These are phyloP conservation scores for Boletus rufocinnamomeus DNA, from an alignment of 768 basidiomycete species.

Conservation along the genomic window DNA sequence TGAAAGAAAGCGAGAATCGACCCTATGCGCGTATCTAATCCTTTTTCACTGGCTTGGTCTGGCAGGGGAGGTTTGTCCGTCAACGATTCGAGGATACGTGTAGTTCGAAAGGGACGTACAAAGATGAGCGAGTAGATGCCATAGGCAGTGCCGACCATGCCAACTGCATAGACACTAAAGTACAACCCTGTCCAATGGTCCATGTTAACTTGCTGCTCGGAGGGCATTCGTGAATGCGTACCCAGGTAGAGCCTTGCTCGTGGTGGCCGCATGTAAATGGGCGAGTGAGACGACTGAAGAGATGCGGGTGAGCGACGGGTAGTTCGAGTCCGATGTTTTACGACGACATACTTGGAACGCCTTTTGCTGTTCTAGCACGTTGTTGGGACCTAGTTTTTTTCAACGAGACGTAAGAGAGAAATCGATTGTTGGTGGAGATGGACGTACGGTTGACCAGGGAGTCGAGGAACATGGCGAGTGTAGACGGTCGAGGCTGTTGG, in stretches of 20 bases:
- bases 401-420: not conserved
- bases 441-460: slow-evolving; percentile 66
- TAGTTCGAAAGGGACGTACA: slow-evolving; percentile 34
- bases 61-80: not conserved
- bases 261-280: slow-evolving; percentile 61
- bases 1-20: slow-evolving; percentile 7
- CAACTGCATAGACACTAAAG: slow-evolving; percentile 52
- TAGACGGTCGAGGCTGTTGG: not conserved
- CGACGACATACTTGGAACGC: slow-evolving; percentile 55
- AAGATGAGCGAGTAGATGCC: slow-evolving; percentile 49
- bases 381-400: slow-evolving; percentile 54
- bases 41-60: slow-evolving; percentile 36
- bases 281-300: slow-evolving; percentile 42
- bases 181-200: slow-evolving; percentile 51
- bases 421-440: not conserved
- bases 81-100: not conserved
- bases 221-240: slow-evolving; percentile 30
- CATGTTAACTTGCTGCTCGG: not conserved
- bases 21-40: slow-evolving; percentile 25
- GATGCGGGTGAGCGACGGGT: slow-evolving; percentile 9
- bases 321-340: not conserved
- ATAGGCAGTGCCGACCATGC: slow-evolving; percentile 54
- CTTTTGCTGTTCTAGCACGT: slow-evolving; percentile 65
- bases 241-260: slow-evolving; percentile 66
- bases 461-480: slow-evolving; percentile 49